Evolutionary conservation across 345 rosid species (phyloP), one percentile per base, ranked within the genome.

Genomic region (Acer yangbiense): DNA sequence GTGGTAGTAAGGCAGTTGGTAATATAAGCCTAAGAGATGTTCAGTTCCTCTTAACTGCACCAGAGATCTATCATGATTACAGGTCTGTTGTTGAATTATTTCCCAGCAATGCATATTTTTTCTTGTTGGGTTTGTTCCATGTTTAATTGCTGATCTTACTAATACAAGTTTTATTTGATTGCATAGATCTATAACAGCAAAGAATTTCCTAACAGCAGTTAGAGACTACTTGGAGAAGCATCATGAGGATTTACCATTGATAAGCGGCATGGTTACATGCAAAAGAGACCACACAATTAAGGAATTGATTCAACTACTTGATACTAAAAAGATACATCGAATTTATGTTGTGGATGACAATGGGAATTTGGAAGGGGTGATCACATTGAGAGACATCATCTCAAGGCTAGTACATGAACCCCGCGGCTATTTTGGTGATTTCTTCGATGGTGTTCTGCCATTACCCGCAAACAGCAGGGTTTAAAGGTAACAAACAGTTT

Each of bases 361-460:
- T 0, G 98, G 95, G 73, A 90, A 93, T 81, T 86, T 97, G 73
- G 94, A 94, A 86, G 99, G 99, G 11, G 94, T 91, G 52, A 88
- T 97, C 81, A 97, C 98, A 1, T 87, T 97, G 25, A 83, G 98
- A 77, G 99, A 94, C 88, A 93, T 96, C 66, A 92, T 96, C 68
- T 87, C 97, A 14, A 94, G 89, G 88, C 91, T 94, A 21, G 99
- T 92, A 61, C 94, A 96, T 16, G 98, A 96, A 78, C 99, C 99
- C 17, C 92, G 77, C 18, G 97, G 97, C 73, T 96, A 97, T 80
- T 97, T 97, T 62, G 99, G 99, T 3, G 97, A 97, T 84, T 97
- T 97, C 90, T 97, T 97, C 52, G 98, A 97, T 50, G 98, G 98
- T 14, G 89, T 93, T 43, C 76, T 93, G 58, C 98, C 98, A 9